Evolutionary conservation across 2,329 filamentous ascomycete genomes (phyloP).

Genomic region (Ceratocystis colombiana): DNA sequence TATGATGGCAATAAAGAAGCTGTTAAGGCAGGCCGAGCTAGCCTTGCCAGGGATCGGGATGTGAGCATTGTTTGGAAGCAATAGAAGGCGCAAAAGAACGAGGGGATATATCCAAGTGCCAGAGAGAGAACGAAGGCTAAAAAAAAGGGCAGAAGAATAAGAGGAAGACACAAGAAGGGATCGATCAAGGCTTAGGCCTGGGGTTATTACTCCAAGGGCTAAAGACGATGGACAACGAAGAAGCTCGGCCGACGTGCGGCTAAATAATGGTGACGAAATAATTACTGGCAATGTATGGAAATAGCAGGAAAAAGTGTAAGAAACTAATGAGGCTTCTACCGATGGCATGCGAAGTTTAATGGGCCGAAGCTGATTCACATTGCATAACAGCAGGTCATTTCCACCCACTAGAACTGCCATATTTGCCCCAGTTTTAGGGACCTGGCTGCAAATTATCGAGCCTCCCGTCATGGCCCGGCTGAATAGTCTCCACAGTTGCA

Average conservation of each 20-base stretch:
- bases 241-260: not conserved
- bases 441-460: not conserved
- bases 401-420: not conserved
- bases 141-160: not conserved
- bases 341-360: not conserved
- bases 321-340: not conserved
- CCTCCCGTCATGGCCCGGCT: not conserved
- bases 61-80: constrained; percentile 8
- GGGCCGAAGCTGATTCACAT: not conserved
- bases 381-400: not conserved
- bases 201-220: not conserved
- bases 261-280: not conserved
- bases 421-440: not conserved
- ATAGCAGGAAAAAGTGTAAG: not conserved
- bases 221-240: not conserved
- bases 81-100: not conserved
- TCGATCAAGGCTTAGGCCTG: not conserved
- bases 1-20: not conserved
- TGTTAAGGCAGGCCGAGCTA: constrained; percentile 13
- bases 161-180: not conserved
- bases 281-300: not conserved
- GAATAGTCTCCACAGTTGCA: not conserved
- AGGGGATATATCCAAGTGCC: not conserved
- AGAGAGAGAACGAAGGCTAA: not conserved
- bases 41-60: constrained; percentile 14